phyloP scores from a whole-genome alignment of 306 rosid genomes.

The Dryas alaskensis region DNA sequence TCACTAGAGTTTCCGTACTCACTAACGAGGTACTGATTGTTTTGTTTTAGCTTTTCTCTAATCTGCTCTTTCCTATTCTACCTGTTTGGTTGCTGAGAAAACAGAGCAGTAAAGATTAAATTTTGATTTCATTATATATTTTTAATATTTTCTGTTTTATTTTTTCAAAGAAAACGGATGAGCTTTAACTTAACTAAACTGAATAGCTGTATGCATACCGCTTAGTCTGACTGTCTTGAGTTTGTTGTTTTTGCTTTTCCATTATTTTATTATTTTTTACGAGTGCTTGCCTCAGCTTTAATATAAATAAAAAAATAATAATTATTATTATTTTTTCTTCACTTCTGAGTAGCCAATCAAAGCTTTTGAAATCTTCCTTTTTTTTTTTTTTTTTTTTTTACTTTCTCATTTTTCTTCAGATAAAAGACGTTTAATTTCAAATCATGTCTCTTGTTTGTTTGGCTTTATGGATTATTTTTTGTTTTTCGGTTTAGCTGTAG shows the following conservation, averaged over 20 bases:
- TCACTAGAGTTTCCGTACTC: conserved; percentile 27
- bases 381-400: too few species aligned
- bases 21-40: conserved; percentile 26
- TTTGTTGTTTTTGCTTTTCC: background rate
- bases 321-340: background rate
- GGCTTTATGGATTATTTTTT: background rate
- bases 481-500: too few species aligned
- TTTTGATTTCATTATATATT: background rate
- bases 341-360: background rate
- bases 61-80: background rate
- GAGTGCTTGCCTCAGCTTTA: too few species aligned
- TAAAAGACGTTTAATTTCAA: background rate
- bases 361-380: background rate
- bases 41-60: background rate
- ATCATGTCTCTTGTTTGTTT: background rate
- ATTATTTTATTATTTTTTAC: background rate
- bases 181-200: conserved; percentile 2
- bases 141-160: background rate
- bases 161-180: background rate
- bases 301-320: too few species aligned
- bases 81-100: conserved; percentile 35
- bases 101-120: conserved; percentile 12
- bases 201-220: conserved; percentile 3
- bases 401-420: too few species aligned
- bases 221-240: background rate